Percentiles rank a stretch among this genome's conserved stretches.
phyloP scores from a whole-genome alignment of 257 asterid genomes.

The Verbena officinalis region DNA sequence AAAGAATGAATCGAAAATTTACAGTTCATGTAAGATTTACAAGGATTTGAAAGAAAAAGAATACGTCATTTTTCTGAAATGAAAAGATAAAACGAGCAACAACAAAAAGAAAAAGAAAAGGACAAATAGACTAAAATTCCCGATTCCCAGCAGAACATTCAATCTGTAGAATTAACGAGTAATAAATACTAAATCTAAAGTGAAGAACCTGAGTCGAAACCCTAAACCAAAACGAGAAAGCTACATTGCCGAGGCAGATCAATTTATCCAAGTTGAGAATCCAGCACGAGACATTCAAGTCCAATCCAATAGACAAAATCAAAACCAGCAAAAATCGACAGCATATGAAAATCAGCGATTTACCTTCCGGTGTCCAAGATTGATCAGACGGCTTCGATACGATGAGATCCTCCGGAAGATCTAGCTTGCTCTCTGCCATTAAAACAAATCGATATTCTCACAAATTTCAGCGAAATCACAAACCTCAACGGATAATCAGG shows the following conservation, averaged over 20 bases:
- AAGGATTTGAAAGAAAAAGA: background rate
- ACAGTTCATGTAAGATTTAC: slow-evolving; percentile 3
- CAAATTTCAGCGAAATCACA: slow-evolving; percentile 20
- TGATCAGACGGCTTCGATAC: slow-evolving; percentile 66
- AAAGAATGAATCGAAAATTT: slow-evolving; percentile 15
- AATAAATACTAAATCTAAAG: slow-evolving; percentile 24
- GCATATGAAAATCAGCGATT: slow-evolving; percentile 12
- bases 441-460: slow-evolving; percentile 35
- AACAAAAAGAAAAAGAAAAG: too few species aligned
- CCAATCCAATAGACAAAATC: slow-evolving; percentile 33
- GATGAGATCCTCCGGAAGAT: slow-evolving; percentile 80
- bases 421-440: slow-evolving; percentile 81
- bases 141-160: slow-evolving; percentile 10
- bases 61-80: slow-evolving; percentile 1
- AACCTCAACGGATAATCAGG: slow-evolving; percentile 28
- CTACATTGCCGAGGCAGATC: slow-evolving; percentile 42
- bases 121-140: slow-evolving; percentile 8
- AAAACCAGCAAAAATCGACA: slow-evolving; percentile 16
- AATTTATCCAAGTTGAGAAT: slow-evolving; percentile 35
- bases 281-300: slow-evolving; percentile 25
- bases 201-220: slow-evolving; percentile 51
- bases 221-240: slow-evolving; percentile 38
- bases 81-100: background rate
- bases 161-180: slow-evolving; percentile 16
- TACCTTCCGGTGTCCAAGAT: slow-evolving; percentile 79